A percentile compares a stretch with the other conserved stretches of the same genome.
Evolutionary conservation across 192 early-diverging fungal genomes (phyloP).

Genomic region (Coemansia interrupta): DNA sequence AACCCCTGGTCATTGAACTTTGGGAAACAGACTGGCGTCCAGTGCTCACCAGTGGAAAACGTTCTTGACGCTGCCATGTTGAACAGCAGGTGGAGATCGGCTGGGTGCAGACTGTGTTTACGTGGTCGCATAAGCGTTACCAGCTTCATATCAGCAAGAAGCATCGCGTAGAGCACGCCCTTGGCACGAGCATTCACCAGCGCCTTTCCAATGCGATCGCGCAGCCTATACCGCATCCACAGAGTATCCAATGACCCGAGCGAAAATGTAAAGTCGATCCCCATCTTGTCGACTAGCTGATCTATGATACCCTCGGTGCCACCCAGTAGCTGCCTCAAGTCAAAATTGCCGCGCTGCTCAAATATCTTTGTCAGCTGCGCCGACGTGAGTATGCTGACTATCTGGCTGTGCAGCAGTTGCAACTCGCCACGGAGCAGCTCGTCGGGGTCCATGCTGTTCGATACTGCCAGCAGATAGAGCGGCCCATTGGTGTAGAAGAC

Average conservation of each 20-base stretch:
- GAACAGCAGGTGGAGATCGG: constrained; percentile 78
- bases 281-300: constrained; percentile 68
- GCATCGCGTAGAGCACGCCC: constrained; percentile 72
- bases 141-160: constrained; percentile 72
- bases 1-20: constrained; percentile 84
- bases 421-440: constrained; percentile 77
- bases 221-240: constrained; percentile 61
- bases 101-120: constrained; percentile 75
- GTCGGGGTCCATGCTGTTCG: constrained; percentile 75
- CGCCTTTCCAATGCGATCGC: constrained; percentile 66
- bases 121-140: constrained; percentile 71
- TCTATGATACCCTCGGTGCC: constrained; percentile 81
- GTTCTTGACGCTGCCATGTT: constrained; percentile 75
- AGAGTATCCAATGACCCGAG: constrained; percentile 73
- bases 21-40: constrained; percentile 94
- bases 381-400: constrained; percentile 77
- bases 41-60: constrained; percentile 80
- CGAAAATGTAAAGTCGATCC: constrained; percentile 67
- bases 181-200: constrained; percentile 59
- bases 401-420: constrained; percentile 72
- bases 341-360: constrained; percentile 81
- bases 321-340: constrained; percentile 76
- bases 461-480: constrained; percentile 80
- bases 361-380: constrained; percentile 83
- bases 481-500: constrained; percentile 81